Evolutionary conservation across 2,329 filamentous ascomycete genomes (phyloP).

Genomic region (Iodosphaeria phyllophila): DNA sequence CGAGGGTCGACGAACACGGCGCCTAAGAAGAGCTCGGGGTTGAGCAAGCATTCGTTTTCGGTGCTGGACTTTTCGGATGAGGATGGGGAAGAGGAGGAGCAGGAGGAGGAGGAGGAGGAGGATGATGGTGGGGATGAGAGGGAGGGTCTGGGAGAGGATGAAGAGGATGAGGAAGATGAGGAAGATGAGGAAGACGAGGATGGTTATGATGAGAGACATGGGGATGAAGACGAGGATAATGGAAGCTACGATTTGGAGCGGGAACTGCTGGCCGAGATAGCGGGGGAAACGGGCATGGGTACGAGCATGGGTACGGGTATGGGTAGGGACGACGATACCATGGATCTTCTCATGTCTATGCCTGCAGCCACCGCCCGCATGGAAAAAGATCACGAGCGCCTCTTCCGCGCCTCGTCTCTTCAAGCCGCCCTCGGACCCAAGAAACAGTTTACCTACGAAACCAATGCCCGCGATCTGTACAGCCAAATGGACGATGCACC

Average conservation of each 20-base stretch:
- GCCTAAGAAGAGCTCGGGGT: slow-evolving; percentile 29
- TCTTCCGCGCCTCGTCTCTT: slow-evolving; percentile 32
- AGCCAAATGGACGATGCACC: slow-evolving; percentile 34
- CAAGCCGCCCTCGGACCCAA: slow-evolving; percentile 19
- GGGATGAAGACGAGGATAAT: slow-evolving; percentile 17
- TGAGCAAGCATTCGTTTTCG: slow-evolving; percentile 25
- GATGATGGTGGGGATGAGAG: slow-evolving; percentile 15
- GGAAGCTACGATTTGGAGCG: slow-evolving; percentile 19
- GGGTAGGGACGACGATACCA: slow-evolving; percentile 22
- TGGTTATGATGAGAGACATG: slow-evolving; percentile 19
- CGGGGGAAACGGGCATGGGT: slow-evolving; percentile 7
- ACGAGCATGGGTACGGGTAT: too few species aligned
- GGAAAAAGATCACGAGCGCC: slow-evolving; percentile 33
- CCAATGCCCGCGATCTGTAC: slow-evolving; percentile 56
- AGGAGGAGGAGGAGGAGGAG: slow-evolving; percentile 16
- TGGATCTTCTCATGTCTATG: slow-evolving; percentile 35
- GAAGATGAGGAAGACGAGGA: slow-evolving; percentile 19
- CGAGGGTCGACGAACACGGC: slow-evolving; percentile 17
- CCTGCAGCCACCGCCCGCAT: slow-evolving; percentile 34
- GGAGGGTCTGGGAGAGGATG: slow-evolving; percentile 12
- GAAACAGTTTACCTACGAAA: slow-evolving; percentile 44
- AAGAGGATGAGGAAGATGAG: slow-evolving; percentile 17
- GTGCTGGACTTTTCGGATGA: slow-evolving; percentile 14
- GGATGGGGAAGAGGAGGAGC: slow-evolving; percentile 16
- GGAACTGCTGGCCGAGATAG: slow-evolving; percentile 13